These are phyloP conservation scores for Zasmidium citrigriseum DNA, from an alignment of 2,329 filamentous ascomycete species.

Conservation along the genomic window DNA sequence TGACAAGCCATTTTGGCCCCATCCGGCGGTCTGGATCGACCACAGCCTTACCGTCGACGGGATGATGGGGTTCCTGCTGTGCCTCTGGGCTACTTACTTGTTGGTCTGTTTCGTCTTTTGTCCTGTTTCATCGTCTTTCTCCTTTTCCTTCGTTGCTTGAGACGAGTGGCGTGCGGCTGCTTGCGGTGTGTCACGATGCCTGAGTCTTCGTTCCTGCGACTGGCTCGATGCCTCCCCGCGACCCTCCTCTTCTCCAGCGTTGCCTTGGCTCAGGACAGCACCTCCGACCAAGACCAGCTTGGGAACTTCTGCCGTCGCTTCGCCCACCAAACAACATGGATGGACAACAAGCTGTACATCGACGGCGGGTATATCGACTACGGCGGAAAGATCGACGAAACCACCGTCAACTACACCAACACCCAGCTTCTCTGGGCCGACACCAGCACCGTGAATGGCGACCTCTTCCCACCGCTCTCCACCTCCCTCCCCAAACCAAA, in stretches of 20 bases:
- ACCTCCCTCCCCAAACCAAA: conserved; percentile 41
- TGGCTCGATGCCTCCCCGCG: not conserved
- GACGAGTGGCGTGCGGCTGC: not conserved
- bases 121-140: not conserved
- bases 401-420: conserved; percentile 1
- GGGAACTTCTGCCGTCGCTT: conserved; percentile 51
- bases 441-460: conserved; percentile 14
- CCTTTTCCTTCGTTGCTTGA: not conserved
- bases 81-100: not conserved
- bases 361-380: conserved; percentile 57
- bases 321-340: conserved; percentile 62
- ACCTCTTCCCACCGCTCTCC: conserved; percentile 55
- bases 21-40: no score
- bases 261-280: not conserved
- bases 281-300: conserved; percentile 50
- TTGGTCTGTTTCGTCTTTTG: not conserved
- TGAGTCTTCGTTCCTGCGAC: not conserved
- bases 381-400: not conserved
- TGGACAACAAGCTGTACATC: conserved; percentile 62
- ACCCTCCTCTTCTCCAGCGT: not conserved
- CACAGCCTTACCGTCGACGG: no score
- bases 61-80: no score
- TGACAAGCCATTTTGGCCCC: not conserved
- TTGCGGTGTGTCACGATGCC: not conserved
- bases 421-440: not conserved